Evolutionary conservation across 306 rosid species (phyloP), one percentile per base, ranked within the genome.

Genomic region (Inga leiocalycina): DNA sequence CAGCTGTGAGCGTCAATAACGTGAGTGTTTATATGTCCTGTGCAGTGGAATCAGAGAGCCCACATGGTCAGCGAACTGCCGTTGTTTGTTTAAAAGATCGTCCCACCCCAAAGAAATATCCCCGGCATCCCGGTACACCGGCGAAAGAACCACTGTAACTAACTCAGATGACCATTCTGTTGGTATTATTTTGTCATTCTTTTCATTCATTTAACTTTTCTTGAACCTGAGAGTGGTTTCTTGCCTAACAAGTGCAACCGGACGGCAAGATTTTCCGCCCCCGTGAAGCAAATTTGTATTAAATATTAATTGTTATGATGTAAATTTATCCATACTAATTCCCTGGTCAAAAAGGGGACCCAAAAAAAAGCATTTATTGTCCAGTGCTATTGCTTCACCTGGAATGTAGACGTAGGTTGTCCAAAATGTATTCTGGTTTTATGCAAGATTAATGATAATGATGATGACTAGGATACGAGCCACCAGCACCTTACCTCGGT

Each of bases 51-150:
- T 94, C 98, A 14, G 93, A 85, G 79, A 92, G 97, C 77, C 97
- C 94, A 13, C 81, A 86, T 76, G 97, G 97, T 74, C 99, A 91
- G 87, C 93, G 98, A 77, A 96, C 97, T 56, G 98, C 89, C 52
- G 85, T 93, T 48, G 74, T 95, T 79, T 93, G 93, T 62, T 80
- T 85, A 32, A 93, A 93, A 88, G 88, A 88, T 67, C 93, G 74
- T 51, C 80, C 89, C 74, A 92, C 98, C 41, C 96, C 96, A 16
- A 75, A 68, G 87, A 93, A 86, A 83, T 95, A 91, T 88, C 98
- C 98, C 86, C 94, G 97, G 5, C 83, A 81, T 87, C 94, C 98
- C 46, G 98, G 99, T 83, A 92, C 91, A 66, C 98, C 97, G 11
- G 93, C 89, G 4, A 92, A 92, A 90, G 84, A 79, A 77, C 98